A percentile compares a stretch with the other conserved stretches of the same genome.
Conservation (phyloP, 805 yeast genomes). For the Allodekkera sacchari region DNA sequence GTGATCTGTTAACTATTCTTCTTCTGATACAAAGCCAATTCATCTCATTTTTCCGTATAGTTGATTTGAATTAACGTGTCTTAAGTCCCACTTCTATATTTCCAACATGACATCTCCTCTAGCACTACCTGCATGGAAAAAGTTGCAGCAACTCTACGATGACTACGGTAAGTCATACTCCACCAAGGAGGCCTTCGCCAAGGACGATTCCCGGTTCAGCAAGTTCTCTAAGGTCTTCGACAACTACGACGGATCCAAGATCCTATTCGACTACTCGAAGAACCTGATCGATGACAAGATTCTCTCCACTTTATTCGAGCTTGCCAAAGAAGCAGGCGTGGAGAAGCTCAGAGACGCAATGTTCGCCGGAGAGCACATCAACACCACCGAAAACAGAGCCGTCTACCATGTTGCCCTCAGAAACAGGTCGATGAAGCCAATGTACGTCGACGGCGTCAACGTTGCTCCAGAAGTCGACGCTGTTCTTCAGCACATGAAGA, state of each 20-base stretch:
- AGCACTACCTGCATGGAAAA: conserved; percentile 79
- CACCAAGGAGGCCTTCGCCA: conserved; percentile 68
- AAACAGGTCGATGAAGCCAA: conserved; percentile 76
- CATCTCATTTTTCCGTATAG: no score
- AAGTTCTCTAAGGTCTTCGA: conserved; percentile 71
- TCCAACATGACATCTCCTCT: conserved; percentile 26
- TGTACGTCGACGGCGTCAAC: conserved; percentile 84
- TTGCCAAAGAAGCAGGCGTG: conserved; percentile 88
- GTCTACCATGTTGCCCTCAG: conserved; percentile 96
- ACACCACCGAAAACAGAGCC: conserved; percentile 93
- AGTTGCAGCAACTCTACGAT: conserved; percentile 65
- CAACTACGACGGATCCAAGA: conserved; percentile 82
- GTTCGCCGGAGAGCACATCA: conserved; percentile 91
- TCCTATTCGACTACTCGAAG: conserved; percentile 92
- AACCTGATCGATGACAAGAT: conserved; percentile 86
- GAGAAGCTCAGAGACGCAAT: conserved; percentile 81
- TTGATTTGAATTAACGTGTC: no score
- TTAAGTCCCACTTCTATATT: no score
- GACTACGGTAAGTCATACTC: conserved; percentile 60
- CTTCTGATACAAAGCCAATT: no score
- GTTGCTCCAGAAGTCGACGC: conserved; percentile 88
- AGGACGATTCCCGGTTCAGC: conserved; percentile 66
- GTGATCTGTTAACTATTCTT: no score
- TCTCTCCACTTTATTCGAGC: conserved; percentile 52
- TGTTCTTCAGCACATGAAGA: conserved; percentile 93